A percentile compares a stretch with the other conserved stretches of the same genome.
Evolutionary conservation across 768 basidiomycete species (phyloP).

Genomic region (Russula olivacea): DNA sequence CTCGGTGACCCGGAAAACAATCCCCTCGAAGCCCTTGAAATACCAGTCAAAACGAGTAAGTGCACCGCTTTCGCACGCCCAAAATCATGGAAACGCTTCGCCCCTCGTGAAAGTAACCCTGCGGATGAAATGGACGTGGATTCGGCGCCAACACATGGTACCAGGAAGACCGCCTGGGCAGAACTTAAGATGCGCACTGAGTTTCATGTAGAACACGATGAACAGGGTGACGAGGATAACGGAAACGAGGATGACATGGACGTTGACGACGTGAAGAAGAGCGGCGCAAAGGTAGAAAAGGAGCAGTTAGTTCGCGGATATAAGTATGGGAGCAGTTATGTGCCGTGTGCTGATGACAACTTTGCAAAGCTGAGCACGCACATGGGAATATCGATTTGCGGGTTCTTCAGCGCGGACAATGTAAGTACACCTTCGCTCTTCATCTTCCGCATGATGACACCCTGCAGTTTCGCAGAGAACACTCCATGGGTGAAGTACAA

Average conservation of each 20-base stretch:
- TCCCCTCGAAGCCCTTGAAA: slow-evolving; percentile 66
- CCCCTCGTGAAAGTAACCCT: slow-evolving; percentile 32
- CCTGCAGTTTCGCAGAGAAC: slow-evolving; percentile 72
- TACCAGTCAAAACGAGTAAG: slow-evolving; percentile 73
- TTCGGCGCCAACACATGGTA: background rate
- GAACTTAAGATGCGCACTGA: slow-evolving; percentile 44
- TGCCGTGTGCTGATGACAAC: slow-evolving; percentile 79
- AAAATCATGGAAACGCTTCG: slow-evolving; percentile 76
- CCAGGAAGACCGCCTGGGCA: slow-evolving; percentile 32
- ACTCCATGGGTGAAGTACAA: slow-evolving; percentile 76
- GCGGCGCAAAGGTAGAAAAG: slow-evolving; percentile 57
- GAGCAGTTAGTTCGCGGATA: slow-evolving; percentile 77
- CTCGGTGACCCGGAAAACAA: slow-evolving; percentile 69
- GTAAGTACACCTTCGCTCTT: slow-evolving; percentile 36
- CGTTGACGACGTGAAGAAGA: slow-evolving; percentile 33
- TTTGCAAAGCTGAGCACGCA: slow-evolving; percentile 68
- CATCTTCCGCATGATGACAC: slow-evolving; percentile 1
- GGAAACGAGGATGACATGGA: slow-evolving; percentile 38
- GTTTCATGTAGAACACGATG: slow-evolving; percentile 46
- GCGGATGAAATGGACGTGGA: slow-evolving; percentile 34
- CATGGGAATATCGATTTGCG: slow-evolving; percentile 84
- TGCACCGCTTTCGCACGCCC: slow-evolving; percentile 66
- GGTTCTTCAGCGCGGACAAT: slow-evolving; percentile 66
- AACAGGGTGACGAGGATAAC: slow-evolving; percentile 29
- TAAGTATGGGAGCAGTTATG: slow-evolving; percentile 87